A percentile compares a stretch with the other conserved stretches of the same genome.
Evolutionary conservation across 2,329 filamentous ascomycete species (phyloP).

Genomic region (Penicillium aurantiogriseum): DNA sequence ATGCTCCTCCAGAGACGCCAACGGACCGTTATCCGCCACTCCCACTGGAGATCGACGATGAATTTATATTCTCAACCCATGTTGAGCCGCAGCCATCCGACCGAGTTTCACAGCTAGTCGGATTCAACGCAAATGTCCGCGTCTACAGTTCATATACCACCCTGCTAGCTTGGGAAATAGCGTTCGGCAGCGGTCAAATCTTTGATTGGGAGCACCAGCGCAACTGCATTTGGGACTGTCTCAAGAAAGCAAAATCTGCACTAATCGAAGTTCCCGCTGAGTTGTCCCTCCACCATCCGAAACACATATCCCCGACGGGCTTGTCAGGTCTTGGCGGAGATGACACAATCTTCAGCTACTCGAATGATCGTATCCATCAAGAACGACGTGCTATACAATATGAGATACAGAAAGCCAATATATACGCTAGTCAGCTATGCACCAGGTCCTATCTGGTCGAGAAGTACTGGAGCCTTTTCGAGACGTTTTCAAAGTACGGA

Average conservation of each 20-base stretch:
- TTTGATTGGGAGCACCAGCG: conserved; percentile 77
- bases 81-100: conserved; percentile 69
- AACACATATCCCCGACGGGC: conserved; percentile 5
- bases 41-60: conserved; percentile 79
- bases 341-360: conserved; percentile 26
- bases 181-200: conserved; percentile 74
- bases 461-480: conserved; percentile 75
- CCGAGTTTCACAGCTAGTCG: conserved; percentile 68
- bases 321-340: conserved; percentile 15
- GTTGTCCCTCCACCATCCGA: conserved; percentile 55
- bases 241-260: conserved; percentile 68
- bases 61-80: conserved; percentile 70
- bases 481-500: conserved; percentile 52
- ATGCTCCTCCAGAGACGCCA: conserved; percentile 73
- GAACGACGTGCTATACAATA: conserved; percentile 59
- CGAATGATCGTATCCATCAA: conserved; percentile 26
- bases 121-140: conserved; percentile 76
- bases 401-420: conserved; percentile 90
- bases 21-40: conserved; percentile 75
- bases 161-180: conserved; percentile 75
- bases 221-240: conserved; percentile 66
- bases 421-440: conserved; percentile 76
- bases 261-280: conserved; percentile 67
- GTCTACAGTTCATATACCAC: conserved; percentile 79
- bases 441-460: conserved; percentile 84